Conservation (phyloP, 768 basidiomycete species). For the Tulasnella sp. region DNA sequence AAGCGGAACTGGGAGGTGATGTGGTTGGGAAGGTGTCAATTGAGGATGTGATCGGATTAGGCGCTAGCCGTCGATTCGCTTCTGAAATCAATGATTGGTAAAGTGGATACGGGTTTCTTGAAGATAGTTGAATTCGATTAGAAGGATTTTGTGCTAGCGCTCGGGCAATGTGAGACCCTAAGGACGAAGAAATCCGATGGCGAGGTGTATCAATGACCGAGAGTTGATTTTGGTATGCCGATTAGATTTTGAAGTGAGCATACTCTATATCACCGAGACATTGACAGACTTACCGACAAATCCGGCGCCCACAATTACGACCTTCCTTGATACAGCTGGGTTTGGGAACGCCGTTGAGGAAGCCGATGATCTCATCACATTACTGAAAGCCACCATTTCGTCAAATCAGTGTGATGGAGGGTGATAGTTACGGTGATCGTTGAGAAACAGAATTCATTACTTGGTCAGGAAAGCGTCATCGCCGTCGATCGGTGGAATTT, state of each 20-base stretch:
- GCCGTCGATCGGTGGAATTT: too few species aligned
- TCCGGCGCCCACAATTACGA: conserved; percentile 33
- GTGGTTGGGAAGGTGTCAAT: background rate
- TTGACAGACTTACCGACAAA: conserved; percentile 41
- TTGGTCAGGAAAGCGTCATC: background rate
- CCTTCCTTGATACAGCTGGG: conserved; percentile 20
- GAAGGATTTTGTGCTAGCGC: conserved; percentile 32
- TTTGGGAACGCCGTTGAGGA: background rate
- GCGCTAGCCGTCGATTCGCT: conserved; percentile 24
- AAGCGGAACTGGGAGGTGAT: conserved; percentile 20
- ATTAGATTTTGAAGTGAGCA: background rate
- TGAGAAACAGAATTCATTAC: background rate
- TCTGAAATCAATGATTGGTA: conserved; percentile 25
- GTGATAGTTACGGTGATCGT: background rate
- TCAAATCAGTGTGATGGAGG: background rate
- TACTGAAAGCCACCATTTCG: too few species aligned
- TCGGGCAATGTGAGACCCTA: conserved; percentile 49
- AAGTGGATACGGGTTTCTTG: conserved; percentile 40
- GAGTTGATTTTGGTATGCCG: background rate
- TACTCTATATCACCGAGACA: conserved; percentile 4
- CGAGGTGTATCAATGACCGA: background rate
- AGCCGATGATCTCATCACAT: too few species aligned
- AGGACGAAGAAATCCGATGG: too few species aligned
- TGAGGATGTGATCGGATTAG: background rate
- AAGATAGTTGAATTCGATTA: conserved; percentile 44